Evolutionary conservation across 2,329 filamentous ascomycete genomes (phyloP).

Genomic region (Colletotrichum filicis): DNA sequence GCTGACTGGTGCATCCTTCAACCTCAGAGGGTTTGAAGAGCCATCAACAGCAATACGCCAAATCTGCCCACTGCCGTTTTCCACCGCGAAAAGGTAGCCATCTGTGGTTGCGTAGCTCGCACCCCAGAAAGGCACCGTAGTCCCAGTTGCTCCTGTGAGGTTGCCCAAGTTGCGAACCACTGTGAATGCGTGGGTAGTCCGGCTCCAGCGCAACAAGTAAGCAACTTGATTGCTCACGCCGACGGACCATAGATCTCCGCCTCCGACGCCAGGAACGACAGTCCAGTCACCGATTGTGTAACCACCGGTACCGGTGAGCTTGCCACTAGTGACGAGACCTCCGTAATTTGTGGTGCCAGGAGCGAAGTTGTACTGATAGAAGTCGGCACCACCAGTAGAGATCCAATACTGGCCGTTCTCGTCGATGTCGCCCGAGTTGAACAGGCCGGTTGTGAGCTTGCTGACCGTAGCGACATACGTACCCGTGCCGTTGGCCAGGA

Average conservation of each 20-base stretch:
- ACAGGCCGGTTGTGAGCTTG: neutral
- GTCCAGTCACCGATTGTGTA: constrained; percentile 37
- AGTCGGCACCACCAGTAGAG: constrained; percentile 30
- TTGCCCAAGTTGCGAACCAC: constrained; percentile 27
- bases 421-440: constrained; percentile 39
- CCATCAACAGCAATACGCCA: constrained; percentile 37
- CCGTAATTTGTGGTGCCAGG: constrained; percentile 37
- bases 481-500: constrained; percentile 34
- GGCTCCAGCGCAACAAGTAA: constrained; percentile 35
- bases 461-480: constrained; percentile 10
- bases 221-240: constrained; percentile 10
- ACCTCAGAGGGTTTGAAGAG: neutral
- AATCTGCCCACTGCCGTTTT: constrained; percentile 38
- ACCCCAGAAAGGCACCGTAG: constrained; percentile 27
- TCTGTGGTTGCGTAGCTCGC: constrained; percentile 36
- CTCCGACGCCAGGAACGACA: constrained; percentile 34
- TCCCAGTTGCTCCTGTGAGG: constrained; percentile 11
- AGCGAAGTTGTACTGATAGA: constrained; percentile 36
- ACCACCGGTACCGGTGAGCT: neutral
- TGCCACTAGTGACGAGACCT: constrained; percentile 9
- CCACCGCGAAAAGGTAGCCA: constrained; percentile 36
- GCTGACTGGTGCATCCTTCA: neutral
- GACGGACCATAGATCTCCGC: constrained; percentile 36
- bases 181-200: constrained; percentile 18
- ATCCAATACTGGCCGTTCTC: constrained; percentile 36